Evolutionary conservation across 768 basidiomycete species (phyloP).

Genomic region (Suillus decipiens): DNA sequence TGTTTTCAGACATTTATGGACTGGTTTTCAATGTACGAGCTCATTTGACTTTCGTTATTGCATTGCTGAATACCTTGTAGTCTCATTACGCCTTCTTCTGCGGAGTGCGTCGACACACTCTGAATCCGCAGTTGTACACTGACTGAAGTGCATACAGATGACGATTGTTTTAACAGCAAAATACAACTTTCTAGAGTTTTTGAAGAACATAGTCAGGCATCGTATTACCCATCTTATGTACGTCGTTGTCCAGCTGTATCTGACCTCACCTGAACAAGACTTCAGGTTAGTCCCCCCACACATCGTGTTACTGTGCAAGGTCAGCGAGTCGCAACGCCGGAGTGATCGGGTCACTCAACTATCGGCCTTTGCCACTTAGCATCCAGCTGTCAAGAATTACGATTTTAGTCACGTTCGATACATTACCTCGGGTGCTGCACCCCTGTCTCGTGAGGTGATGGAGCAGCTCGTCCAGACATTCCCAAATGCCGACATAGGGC

Average conservation of each 20-base stretch:
- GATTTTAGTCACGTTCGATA: slow-evolving; percentile 41
- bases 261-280: neutral
- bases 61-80: slow-evolving; percentile 38
- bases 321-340: slow-evolving; percentile 14
- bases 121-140: neutral
- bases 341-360: neutral
- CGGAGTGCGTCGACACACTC: slow-evolving; percentile 43
- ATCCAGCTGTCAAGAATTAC: slow-evolving; percentile 41
- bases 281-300: slow-evolving; percentile 48
- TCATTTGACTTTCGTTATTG: slow-evolving; percentile 1
- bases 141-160: slow-evolving; percentile 40
- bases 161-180: slow-evolving; percentile 48
- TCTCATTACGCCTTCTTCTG: slow-evolving; percentile 58
- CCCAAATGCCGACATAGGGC: slow-evolving; percentile 55
- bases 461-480: slow-evolving; percentile 45
- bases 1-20: slow-evolving; percentile 61
- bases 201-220: slow-evolving; percentile 48
- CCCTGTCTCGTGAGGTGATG: slow-evolving; percentile 54
- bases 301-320: slow-evolving; percentile 52
- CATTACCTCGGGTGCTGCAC: slow-evolving; percentile 55
- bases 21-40: slow-evolving; percentile 54
- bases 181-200: slow-evolving; percentile 46
- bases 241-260: neutral
- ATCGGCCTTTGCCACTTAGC: slow-evolving; percentile 22
- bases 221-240: slow-evolving; percentile 47